phyloP scores from a whole-genome alignment of 2,329 filamentous ascomycete genomes.

The Cordyceps pruinosa region DNA sequence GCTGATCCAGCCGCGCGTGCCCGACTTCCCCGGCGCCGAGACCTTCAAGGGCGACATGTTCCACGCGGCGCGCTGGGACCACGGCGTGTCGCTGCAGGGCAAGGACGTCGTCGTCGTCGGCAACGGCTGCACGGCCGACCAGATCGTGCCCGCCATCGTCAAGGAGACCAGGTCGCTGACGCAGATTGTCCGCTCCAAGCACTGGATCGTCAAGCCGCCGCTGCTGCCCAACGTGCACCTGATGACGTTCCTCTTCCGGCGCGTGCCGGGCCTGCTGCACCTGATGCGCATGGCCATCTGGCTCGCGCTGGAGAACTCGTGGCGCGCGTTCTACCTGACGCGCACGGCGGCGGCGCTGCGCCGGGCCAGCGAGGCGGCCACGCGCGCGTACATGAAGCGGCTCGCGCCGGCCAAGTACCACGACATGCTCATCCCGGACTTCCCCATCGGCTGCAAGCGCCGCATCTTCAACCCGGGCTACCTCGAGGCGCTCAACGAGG shows the following conservation, averaged over 20 bases:
- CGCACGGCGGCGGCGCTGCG: slow-evolving; percentile 30
- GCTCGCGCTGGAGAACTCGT: slow-evolving; percentile 25
- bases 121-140: slow-evolving; percentile 47
- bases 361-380: slow-evolving; percentile 27
- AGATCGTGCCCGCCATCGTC: slow-evolving; percentile 42
- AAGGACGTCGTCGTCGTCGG: slow-evolving; percentile 49
- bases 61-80: slow-evolving; percentile 50
- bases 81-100: slow-evolving; percentile 38
- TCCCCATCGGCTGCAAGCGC: slow-evolving; percentile 57
- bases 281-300: slow-evolving; percentile 39
- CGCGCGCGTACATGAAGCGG: slow-evolving; percentile 35
- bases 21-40: slow-evolving; percentile 40
- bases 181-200: slow-evolving; percentile 36
- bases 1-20: slow-evolving; percentile 26
- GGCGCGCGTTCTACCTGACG: slow-evolving; percentile 32
- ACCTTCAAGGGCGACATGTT: slow-evolving; percentile 46
- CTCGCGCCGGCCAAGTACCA: slow-evolving; percentile 53
- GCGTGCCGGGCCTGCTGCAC: slow-evolving; percentile 38
- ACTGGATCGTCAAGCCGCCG: slow-evolving; percentile 34
- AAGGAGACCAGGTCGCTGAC: slow-evolving; percentile 28
- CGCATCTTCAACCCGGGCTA: slow-evolving; percentile 53
- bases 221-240: slow-evolving; percentile 16
- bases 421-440: slow-evolving; percentile 55
- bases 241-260: slow-evolving; percentile 30
- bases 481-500: slow-evolving; percentile 42